Evolutionary conservation across 2,329 filamentous ascomycete species (phyloP).

Genomic region (Parafenestella ontariensis): DNA sequence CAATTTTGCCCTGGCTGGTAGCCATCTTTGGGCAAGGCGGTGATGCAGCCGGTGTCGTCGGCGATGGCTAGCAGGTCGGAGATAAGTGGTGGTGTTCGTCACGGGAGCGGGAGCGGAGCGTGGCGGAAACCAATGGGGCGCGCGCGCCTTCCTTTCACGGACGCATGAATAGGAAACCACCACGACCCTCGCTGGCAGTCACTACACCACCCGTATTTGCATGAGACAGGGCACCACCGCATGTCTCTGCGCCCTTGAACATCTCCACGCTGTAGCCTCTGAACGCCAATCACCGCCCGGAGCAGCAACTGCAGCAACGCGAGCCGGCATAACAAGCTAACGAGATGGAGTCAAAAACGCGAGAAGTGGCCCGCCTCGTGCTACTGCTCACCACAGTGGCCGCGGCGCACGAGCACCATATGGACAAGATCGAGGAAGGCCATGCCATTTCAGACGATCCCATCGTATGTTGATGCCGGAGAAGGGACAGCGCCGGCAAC

Average conservation of each 20-base stretch:
- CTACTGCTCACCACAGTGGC: slow-evolving; percentile 36
- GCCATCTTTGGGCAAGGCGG: slow-evolving; percentile 29
- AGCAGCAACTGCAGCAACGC: slow-evolving; percentile 1
- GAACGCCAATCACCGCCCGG: slow-evolving; percentile 10
- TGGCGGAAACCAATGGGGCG: slow-evolving; percentile 29
- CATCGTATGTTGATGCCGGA: slow-evolving; percentile 34
- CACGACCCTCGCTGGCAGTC: slow-evolving; percentile 1
- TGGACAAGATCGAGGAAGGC: slow-evolving; percentile 49
- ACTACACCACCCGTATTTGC: slow-evolving; percentile 1
- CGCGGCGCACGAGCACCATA: slow-evolving; percentile 51
- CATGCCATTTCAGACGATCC: slow-evolving; percentile 46
- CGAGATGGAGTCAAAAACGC: slow-evolving; percentile 18
- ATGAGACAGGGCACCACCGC: slow-evolving; percentile 5
- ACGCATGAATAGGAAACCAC: slow-evolving; percentile 26
- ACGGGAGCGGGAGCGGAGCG: slow-evolving; percentile 9
- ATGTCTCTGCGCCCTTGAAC: slow-evolving; percentile 18
- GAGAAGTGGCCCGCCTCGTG: slow-evolving; percentile 22
- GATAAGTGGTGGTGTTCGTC: slow-evolving; percentile 11
- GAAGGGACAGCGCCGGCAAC: background rate
- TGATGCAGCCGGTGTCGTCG: slow-evolving; percentile 3
- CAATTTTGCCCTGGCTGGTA: slow-evolving; percentile 20
- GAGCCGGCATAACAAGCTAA: slow-evolving; percentile 1
- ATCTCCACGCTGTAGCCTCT: slow-evolving; percentile 25
- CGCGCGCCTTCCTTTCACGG: slow-evolving; percentile 28
- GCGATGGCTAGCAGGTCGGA: slow-evolving; percentile 3